Evolutionary conservation across 2,329 filamentous ascomycete species (phyloP).

Genomic region (Epichloe glyceriae): DNA sequence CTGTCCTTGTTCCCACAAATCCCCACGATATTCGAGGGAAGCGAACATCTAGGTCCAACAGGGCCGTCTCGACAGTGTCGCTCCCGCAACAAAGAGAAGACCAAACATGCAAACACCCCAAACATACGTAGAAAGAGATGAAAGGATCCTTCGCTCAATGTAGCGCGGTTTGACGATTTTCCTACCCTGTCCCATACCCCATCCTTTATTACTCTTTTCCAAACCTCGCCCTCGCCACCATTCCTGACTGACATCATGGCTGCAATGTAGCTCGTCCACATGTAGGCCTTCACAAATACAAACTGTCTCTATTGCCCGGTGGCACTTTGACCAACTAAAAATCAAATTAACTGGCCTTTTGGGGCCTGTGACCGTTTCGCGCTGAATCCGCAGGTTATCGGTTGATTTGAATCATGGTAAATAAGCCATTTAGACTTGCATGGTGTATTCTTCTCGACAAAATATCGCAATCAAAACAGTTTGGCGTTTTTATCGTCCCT

Average conservation of each 20-base stretch:
- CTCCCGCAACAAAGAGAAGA: background rate
- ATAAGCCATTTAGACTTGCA: background rate
- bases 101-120: background rate
- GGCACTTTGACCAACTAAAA: background rate
- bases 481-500: slow-evolving; percentile 20
- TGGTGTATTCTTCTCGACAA: background rate
- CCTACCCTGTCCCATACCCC: background rate
- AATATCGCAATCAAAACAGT: background rate
- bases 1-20: background rate
- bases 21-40: background rate
- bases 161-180: background rate
- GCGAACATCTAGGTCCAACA: slow-evolving; percentile 4
- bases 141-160: background rate
- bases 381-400: background rate
- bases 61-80: background rate
- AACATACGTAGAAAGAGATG: background rate
- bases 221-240: background rate
- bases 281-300: background rate
- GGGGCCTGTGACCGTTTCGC: background rate
- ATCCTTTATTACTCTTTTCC: background rate
- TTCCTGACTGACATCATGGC: background rate
- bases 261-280: background rate
- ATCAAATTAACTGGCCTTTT: background rate
- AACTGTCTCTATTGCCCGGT: background rate
- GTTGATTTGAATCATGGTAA: background rate